Percentiles rank a stretch among this genome's conserved stretches.
Evolutionary conservation across 73 alveolate species (phyloP).

Genomic region (Paramecium tetraurelia): DNA sequence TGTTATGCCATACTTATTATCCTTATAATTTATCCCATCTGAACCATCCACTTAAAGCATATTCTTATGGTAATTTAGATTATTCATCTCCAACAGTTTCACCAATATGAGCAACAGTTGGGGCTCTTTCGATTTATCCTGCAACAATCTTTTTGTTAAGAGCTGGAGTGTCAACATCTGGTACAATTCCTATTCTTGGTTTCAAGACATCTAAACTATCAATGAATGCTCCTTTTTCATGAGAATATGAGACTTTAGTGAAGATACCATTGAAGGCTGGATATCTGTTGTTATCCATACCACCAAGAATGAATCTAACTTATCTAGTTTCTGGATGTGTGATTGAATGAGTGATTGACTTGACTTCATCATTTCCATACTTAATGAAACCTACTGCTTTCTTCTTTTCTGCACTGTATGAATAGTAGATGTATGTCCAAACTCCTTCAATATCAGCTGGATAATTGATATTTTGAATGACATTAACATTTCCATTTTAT

Average conservation of each 20-base stretch:
- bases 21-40: conserved; percentile 14
- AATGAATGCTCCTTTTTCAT: conserved; percentile 43
- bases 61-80: conserved; percentile 25
- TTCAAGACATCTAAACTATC: background rate
- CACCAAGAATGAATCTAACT: conserved; percentile 18
- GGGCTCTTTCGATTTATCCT: background rate
- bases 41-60: conserved; percentile 57
- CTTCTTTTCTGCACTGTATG: conserved; percentile 31
- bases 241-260: background rate
- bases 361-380: background rate
- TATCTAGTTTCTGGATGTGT: background rate
- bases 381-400: conserved; percentile 29
- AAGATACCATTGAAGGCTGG: conserved; percentile 44
- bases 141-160: background rate
- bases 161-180: background rate
- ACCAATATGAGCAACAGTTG: background rate
- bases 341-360: background rate
- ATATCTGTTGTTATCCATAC: conserved; percentile 36
- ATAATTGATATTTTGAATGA: background rate
- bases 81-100: background rate
- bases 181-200: background rate
- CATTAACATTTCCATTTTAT: conserved; percentile 30
- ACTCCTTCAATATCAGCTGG: conserved; percentile 59
- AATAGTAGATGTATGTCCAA: conserved; percentile 43
- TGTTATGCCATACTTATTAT: conserved; percentile 24